Evolutionary conservation across 805 yeast species (phyloP).

Genomic region (Wickerhamia fluorescens): DNA sequence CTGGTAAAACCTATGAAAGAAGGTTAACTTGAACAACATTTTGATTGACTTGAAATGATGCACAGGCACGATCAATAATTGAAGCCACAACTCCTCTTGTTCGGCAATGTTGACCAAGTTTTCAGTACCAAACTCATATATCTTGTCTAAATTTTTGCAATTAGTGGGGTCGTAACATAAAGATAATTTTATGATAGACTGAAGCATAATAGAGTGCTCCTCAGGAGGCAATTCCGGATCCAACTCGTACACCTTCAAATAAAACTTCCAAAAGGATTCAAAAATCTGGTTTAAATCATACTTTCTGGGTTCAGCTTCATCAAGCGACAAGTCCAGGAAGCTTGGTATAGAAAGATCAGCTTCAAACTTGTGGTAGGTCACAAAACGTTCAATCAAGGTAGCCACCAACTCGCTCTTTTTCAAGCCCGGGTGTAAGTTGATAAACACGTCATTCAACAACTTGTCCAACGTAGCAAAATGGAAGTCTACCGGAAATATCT

Average conservation of each 20-base stretch:
- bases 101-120: constrained; percentile 23
- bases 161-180: constrained; percentile 61
- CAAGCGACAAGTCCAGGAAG: too few species aligned
- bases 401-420: constrained; percentile 57
- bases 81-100: constrained; percentile 31
- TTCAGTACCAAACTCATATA: constrained; percentile 51
- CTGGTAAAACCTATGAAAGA: constrained; percentile 46
- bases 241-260: constrained; percentile 44
- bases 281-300: constrained; percentile 25
- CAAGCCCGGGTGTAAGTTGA: constrained; percentile 65
- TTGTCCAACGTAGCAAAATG: constrained; percentile 69
- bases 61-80: constrained; percentile 44
- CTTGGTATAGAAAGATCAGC: constrained; percentile 8
- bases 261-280: constrained; percentile 59
- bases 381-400: constrained; percentile 66
- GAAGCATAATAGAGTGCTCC: constrained; percentile 58
- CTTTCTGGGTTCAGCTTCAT: too few species aligned
- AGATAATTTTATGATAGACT: constrained; percentile 58
- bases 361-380: constrained; percentile 36
- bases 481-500: constrained; percentile 90
- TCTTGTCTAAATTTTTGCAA: constrained; percentile 50
- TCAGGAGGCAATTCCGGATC: constrained; percentile 63
- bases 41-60: constrained; percentile 33
- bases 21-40: constrained; percentile 37
- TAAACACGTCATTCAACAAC: constrained; percentile 54